phyloP scores from a whole-genome alignment of 2,329 filamentous ascomycete species.

The Phoma sp. region DNA sequence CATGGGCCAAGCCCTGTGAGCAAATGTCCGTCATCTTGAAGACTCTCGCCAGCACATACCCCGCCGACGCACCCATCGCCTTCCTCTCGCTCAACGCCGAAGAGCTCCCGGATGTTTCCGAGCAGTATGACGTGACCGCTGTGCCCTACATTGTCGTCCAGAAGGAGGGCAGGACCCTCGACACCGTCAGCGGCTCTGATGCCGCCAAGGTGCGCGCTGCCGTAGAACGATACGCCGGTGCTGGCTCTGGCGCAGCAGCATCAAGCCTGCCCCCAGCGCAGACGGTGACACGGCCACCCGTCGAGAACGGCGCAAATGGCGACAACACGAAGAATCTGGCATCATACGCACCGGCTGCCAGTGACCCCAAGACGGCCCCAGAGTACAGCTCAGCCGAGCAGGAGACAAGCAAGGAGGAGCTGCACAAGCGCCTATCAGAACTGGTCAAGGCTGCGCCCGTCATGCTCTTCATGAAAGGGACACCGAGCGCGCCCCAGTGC shows the following conservation, averaged over 20 bases:
- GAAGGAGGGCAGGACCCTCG: conserved; percentile 75
- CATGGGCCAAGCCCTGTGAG: conserved; percentile 94
- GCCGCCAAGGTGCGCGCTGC: conserved; percentile 83
- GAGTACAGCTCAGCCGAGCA: conserved; percentile 52
- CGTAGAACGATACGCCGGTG: conserved; percentile 80
- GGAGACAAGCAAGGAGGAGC: conserved; percentile 74
- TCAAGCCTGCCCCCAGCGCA: conserved; percentile 52
- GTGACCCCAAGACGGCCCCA: conserved; percentile 57
- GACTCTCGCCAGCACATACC: conserved; percentile 86
- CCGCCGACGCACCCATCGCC: conserved; percentile 72
- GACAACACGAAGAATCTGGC: conserved; percentile 50
- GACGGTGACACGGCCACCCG: conserved; percentile 54
- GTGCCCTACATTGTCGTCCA: conserved; percentile 91
- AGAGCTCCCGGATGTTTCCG: conserved; percentile 88
- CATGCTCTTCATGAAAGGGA: conserved; percentile 99
- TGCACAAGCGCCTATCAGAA: conserved; percentile 80
- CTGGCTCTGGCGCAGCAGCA: conserved; percentile 47
- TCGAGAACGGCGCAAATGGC: conserved; percentile 46
- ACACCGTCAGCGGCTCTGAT: conserved; percentile 89
- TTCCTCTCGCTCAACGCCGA: conserved; percentile 96
- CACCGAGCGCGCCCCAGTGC: conserved; percentile 83
- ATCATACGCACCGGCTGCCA: conserved; percentile 54
- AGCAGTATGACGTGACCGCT: conserved; percentile 91
- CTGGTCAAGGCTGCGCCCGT: conserved; percentile 95
- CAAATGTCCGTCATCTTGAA: conserved; percentile 90